Conservation (phyloP, 2,329 filamentous ascomycete genomes). For the Remersonia thermophila region DNA sequence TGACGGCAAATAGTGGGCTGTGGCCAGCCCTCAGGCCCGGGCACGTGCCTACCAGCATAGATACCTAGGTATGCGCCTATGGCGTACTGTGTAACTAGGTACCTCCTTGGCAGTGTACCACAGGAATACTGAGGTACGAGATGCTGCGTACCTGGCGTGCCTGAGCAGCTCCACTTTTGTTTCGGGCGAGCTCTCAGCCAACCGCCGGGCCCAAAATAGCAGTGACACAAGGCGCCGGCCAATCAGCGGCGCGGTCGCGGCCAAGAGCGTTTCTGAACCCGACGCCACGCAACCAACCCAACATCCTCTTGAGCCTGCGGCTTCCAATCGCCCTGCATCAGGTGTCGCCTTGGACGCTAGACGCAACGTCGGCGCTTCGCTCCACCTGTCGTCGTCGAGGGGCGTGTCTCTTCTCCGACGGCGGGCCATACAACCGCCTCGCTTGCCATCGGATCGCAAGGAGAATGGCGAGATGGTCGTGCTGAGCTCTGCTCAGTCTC, state of each 20-base stretch:
- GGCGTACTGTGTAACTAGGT: too few relatives aligned
- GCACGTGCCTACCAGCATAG: too few relatives aligned
- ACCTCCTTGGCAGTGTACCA: too few relatives aligned
- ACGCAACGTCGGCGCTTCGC: conserved; percentile 14
- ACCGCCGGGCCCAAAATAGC: conserved; percentile 13
- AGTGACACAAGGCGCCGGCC: conserved; percentile 4
- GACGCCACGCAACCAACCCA: conserved; percentile 3
- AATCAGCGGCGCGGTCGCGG: conserved; percentile 12
- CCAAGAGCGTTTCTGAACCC: conserved; percentile 6
- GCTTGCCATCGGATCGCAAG: too few relatives aligned
- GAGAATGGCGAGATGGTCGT: too few relatives aligned
- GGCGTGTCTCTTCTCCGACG: conserved; percentile 3
- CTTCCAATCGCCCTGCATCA: conserved; percentile 1
- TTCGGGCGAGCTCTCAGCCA: conserved; percentile 5
- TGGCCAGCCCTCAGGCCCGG: too few relatives aligned
- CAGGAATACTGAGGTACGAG: too few relatives aligned
- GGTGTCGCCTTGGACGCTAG: conserved; percentile 5
- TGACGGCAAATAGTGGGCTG: too few relatives aligned
- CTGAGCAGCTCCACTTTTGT: too few relatives aligned
- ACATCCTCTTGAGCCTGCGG: too few relatives aligned
- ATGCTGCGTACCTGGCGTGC: too few relatives aligned
- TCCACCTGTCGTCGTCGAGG: conserved; percentile 12
- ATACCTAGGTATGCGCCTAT: too few relatives aligned
- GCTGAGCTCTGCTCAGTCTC: conserved; percentile 13
- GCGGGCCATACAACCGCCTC: conserved; percentile 11